Evolutionary conservation across 306 rosid genomes (phyloP).

Genomic region (Styphnolobium japonicum): DNA sequence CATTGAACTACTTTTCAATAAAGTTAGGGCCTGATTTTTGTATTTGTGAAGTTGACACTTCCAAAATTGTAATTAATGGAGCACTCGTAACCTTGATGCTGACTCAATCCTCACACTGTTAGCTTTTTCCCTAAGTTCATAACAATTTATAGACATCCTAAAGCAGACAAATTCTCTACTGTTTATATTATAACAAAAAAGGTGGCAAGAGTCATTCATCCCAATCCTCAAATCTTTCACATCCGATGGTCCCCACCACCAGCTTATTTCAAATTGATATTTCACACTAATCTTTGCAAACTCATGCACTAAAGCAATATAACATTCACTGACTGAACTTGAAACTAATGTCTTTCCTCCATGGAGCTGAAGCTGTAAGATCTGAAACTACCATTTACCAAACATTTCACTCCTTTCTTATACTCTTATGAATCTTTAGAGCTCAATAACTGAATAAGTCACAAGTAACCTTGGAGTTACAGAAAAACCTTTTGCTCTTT

Average conservation of each 20-base stretch:
- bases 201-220: neutral
- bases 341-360: neutral
- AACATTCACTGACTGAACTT: neutral
- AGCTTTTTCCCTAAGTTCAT: neutral
- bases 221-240: constrained; percentile 1
- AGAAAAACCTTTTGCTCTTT: neutral
- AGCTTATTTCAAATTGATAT: neutral
- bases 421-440: neutral
- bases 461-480: neutral
- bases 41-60: neutral
- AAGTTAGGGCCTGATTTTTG: neutral
- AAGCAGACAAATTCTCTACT: constrained; percentile 11
- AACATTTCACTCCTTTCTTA: neutral
- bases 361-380: neutral
- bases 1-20: neutral
- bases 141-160: neutral
- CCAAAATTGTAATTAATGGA: constrained; percentile 13
- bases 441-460: neutral
- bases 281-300: neutral
- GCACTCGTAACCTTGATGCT: constrained; percentile 15
- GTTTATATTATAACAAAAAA: neutral
- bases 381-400: neutral
- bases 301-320: neutral
- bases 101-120: constrained; percentile 17
- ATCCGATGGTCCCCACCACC: neutral